Base-by-base conservation (phyloP, 2,329 filamentous ascomycete species). In the Ascocoryne sarcoides region DNA sequence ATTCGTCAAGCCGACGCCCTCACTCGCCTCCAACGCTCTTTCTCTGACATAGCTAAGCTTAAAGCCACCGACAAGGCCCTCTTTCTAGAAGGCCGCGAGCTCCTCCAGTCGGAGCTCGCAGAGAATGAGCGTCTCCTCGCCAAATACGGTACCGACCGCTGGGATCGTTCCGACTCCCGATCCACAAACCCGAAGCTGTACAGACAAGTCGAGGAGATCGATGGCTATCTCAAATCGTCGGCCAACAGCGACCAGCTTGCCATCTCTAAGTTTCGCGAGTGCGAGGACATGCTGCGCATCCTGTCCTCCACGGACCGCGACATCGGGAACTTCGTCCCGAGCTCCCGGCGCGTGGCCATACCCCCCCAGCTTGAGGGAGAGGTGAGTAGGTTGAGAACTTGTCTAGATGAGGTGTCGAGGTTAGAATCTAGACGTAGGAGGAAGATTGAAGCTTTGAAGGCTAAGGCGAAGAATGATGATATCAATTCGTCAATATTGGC, bases 11-110 rank as follows among this genome's bases (percentile, higher is more conserved):
- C 89, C 41, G 88, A 95, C 55, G 90, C 87, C 0, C 68, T 95
- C 21, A 79, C 82, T 41, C 72, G 84, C 19, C 65, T 96, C 0
- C 76, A 84, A 38, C 75, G 79, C 39, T 87, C 85, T 4, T 85
- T 96, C 46, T 80, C 84, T 4, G 90, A 96, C 49, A 94, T 89
- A 1, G 82, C 89, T 36, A 95, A 90, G 61, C 67, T 98, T n/a
- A 86, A 92, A 51, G 70, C 78, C 1, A 83, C 80, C 36, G 88
- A 95, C 56, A 67, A 79, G 39, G 74, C 78, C 0, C 73, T 86
- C 1, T 96, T 92, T 46, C 78, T 84, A 32, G 90, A 96, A 62
- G 90, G 87, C 0, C 79, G 82, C 23, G 79, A 84, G 10, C 70
- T 92, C 1, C 65, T 98, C 1, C 74, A 77, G 1, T 76, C 82